Evolutionary conservation across 148 eudicot genomes (phyloP), one percentile per base, ranked within the genome.

Genomic region (Fagopyrum esculentum): DNA sequence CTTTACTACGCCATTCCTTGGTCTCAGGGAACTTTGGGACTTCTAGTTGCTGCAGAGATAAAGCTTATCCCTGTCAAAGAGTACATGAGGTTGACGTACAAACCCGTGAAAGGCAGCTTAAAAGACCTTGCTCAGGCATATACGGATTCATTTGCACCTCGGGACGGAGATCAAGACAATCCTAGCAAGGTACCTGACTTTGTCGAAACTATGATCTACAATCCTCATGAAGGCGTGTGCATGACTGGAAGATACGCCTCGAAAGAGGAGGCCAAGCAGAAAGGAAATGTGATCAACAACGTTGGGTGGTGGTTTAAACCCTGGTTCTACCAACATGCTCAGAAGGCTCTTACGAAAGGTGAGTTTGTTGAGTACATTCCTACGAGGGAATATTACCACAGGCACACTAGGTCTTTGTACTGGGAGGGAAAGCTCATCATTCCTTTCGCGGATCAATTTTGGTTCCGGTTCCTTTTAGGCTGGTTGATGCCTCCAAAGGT

Each of bases 401-500:
- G 73, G 29, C 73, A 63, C 29, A 70, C 73, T 15, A 70, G 73
- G 30, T 70, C 50, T 3, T 45, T 70, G 73, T 70, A 70, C 8
- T 70, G 73, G 73, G 73, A 70, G 45, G 73, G 73, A 13, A 70
- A 70, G 73, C 73, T 70, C 3, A 70, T 70, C 0, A 49, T 70
- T 47, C 73, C 73, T 2, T 70, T 70, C 45, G 73, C 50, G 0
- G 73, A 70, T 70, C 73, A 70, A 26, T n/a, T 4, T 1, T 70
- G 73, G 73, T 70, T 70, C 6, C 5, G 73, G 26, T 3, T 70
- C 6, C 17, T 45, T 1, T n/a, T 70, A 0, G 73, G 73, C 4
- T 70, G 73, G 73, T 9, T 70, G 22, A 70, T 70, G 73, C 73
- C 73, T 35, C 73, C 73, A 0, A 70, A 70, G 73, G 73, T 70